These are phyloP conservation scores for Aspergillus novoparasiticus DNA, from an alignment of 2,329 filamentous ascomycete genomes.

Conservation along the genomic window DNA sequence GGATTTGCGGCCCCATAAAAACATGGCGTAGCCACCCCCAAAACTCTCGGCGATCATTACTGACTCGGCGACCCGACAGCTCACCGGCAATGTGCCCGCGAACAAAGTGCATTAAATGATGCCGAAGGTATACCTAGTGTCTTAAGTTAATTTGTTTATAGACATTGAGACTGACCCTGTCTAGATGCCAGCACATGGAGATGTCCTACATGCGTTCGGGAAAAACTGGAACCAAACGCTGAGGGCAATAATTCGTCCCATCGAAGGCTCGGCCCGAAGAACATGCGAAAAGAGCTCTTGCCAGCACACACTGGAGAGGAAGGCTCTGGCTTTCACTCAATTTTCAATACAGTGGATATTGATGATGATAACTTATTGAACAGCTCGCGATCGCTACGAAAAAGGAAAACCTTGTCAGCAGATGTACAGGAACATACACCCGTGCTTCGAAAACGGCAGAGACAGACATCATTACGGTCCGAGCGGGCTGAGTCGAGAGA, in stretches of 20 bases:
- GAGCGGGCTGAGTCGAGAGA: conserved; percentile 27
- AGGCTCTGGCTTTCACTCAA: conserved; percentile 72
- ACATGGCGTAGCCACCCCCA: conserved; percentile 33
- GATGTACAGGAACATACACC: conserved; percentile 54
- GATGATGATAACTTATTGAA: conserved; percentile 71
- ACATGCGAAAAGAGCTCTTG: conserved; percentile 70
- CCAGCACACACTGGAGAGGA: conserved; percentile 67
- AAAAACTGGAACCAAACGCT: conserved; percentile 38
- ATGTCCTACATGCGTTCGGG: conserved; percentile 59
- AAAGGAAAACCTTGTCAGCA: conserved; percentile 78
- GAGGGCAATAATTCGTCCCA: conserved; percentile 26
- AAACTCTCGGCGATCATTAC: conserved; percentile 26
- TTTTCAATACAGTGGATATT: conserved; percentile 72
- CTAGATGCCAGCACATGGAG: conserved; percentile 63
- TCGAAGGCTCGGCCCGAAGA: conserved; percentile 64
- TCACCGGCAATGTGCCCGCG: conserved; percentile 85
- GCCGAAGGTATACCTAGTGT: conserved; percentile 59
- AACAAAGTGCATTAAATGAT: conserved; percentile 63
- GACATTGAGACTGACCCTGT: conserved; percentile 37
- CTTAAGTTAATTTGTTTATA: background rate
- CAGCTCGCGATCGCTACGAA: conserved; percentile 75
- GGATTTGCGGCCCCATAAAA: conserved; percentile 26
- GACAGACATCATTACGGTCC: conserved; percentile 33
- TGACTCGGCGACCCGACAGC: conserved; percentile 63
- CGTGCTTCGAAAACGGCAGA: conserved; percentile 53